phyloP scores from a whole-genome alignment of 371 early-diverging fungal species.

The Circinella umbellata region DNA sequence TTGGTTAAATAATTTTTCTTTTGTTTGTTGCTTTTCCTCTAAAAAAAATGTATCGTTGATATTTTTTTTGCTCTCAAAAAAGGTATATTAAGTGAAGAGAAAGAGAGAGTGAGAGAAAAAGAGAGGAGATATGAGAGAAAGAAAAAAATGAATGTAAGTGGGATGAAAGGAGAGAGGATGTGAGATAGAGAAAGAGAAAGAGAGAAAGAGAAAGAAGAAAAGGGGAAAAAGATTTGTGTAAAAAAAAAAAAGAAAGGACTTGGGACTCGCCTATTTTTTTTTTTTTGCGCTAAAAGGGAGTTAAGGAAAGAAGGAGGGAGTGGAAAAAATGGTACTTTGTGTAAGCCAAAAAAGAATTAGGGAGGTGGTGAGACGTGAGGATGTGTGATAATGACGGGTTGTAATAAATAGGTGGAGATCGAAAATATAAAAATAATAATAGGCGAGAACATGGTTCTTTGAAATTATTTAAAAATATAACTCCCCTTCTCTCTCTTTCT shows the following conservation, averaged over 20 bases:
- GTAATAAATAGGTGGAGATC: background rate
- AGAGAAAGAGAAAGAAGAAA: background rate
- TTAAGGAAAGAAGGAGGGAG: conserved; percentile 10
- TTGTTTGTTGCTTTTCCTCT: background rate
- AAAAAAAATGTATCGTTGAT: background rate
- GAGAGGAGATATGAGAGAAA: background rate
- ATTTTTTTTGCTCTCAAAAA: background rate
- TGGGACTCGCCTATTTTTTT: no score
- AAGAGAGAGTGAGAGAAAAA: background rate
- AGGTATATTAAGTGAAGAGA: background rate
- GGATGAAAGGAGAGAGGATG: conserved; percentile 12
- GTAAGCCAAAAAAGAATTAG: background rate
- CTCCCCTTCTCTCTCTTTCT: background rate
- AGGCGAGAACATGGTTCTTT: background rate
- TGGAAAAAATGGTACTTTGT: background rate
- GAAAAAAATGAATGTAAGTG: conserved; percentile 8
- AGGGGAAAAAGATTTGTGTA: background rate
- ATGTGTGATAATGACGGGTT: background rate
- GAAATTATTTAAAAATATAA: background rate
- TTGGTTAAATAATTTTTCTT: background rate
- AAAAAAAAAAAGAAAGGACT: background rate
- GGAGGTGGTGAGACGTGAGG: background rate
- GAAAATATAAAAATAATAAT: background rate
- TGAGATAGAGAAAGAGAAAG: conserved; percentile 12
- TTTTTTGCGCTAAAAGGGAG: background rate